These are phyloP conservation scores for Rhizopogon vulgaris DNA, from an alignment of 768 basidiomycete genomes.

Conservation along the genomic window DNA sequence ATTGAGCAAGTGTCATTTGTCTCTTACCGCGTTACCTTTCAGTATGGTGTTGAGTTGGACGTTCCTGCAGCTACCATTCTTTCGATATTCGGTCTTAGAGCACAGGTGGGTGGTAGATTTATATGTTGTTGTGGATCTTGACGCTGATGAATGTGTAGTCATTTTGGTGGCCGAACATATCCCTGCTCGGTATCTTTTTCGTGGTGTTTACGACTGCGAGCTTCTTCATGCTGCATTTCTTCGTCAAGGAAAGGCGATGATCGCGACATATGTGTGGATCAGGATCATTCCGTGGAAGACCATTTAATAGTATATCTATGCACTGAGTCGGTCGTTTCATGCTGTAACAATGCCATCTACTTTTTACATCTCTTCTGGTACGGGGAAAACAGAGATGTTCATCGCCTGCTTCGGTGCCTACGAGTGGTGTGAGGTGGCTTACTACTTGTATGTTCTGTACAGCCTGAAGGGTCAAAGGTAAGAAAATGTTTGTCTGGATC, in stretches of 20 bases:
- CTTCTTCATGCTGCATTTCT: slow-evolving; percentile 78
- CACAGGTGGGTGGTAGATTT: slow-evolving; percentile 51
- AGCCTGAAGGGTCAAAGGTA: no score
- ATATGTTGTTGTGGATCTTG: neutral
- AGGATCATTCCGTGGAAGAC: neutral
- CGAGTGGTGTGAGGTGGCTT: no score
- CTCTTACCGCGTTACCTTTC: slow-evolving; percentile 2
- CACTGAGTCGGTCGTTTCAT: neutral
- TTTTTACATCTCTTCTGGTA: neutral
- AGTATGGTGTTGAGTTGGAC: slow-evolving; percentile 97
- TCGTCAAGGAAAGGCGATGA: slow-evolving; percentile 70
- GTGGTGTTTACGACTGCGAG: slow-evolving; percentile 69
- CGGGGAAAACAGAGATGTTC: no score
- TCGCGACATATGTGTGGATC: neutral
- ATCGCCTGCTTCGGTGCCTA: neutral
- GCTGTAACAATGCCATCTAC: neutral
- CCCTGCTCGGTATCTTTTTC: slow-evolving; percentile 82
- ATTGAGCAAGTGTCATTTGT: neutral
- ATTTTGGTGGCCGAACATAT: slow-evolving; percentile 98
- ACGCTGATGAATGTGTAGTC: slow-evolving; percentile 40
- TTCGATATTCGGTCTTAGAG: slow-evolving; percentile 86
- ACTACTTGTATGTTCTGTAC: no score
- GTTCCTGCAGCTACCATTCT: slow-evolving; percentile 94
- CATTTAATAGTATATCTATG: neutral
- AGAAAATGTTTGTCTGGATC: no score